phyloP scores from a whole-genome alignment of 2,329 filamentous ascomycete genomes.

The Cercospora zeae-maydis region DNA sequence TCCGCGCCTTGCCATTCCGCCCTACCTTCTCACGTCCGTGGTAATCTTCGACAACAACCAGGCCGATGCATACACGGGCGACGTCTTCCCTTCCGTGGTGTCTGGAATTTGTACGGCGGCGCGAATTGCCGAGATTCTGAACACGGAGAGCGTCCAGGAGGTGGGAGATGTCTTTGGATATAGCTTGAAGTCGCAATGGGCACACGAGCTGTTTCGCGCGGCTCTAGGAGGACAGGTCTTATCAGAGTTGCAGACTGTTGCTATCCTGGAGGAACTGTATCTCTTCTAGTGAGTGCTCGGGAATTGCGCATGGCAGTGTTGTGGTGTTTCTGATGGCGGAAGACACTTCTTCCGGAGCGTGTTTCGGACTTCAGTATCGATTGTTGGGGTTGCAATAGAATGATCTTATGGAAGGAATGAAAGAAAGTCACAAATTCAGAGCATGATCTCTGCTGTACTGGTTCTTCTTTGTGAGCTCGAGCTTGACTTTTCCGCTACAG shows the following conservation, averaged over 20 bases:
- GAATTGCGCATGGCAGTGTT: not conserved
- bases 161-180: not conserved
- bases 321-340: too few relatives aligned
- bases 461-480: not conserved
- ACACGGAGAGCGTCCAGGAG: not conserved
- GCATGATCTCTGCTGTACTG: too few relatives aligned
- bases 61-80: not conserved
- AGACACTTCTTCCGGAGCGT: too few relatives aligned
- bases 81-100: not conserved
- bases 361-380: too few relatives aligned
- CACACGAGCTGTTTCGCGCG: not conserved
- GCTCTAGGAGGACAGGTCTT: not conserved
- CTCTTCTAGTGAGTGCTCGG: not conserved
- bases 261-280: not conserved
- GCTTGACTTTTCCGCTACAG: not conserved
- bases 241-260: not conserved
- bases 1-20: not conserved
- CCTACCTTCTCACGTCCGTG: not conserved
- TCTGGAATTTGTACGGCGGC: not conserved
- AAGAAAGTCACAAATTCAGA: too few relatives aligned
- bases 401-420: too few relatives aligned
- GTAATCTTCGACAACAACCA: not conserved
- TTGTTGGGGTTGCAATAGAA: too few relatives aligned
- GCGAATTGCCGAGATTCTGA: not conserved
- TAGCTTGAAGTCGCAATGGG: not conserved